Percentiles rank a stretch among this genome's conserved stretches.
Conservation (phyloP, 2,329 filamentous ascomycete genomes). For the Exserohilum turcica region DNA sequence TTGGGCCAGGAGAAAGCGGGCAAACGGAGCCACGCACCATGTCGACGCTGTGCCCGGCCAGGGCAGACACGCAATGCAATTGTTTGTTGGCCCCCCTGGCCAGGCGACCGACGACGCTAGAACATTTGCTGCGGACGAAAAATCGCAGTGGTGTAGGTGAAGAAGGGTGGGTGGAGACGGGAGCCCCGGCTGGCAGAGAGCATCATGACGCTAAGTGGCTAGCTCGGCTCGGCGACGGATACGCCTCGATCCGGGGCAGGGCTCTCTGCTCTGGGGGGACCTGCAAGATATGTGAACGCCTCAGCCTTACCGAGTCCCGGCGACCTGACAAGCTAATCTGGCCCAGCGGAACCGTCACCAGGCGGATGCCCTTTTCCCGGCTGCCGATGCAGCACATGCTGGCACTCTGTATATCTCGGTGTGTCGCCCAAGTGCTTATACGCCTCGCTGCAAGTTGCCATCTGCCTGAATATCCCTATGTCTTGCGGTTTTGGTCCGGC, state of each 20-base stretch:
- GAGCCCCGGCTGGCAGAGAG: not conserved
- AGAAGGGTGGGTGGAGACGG: slow-evolving; percentile 7
- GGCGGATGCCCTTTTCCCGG: not conserved
- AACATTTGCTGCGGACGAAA: slow-evolving; percentile 12
- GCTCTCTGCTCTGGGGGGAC: not conserved
- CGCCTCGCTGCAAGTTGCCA: not conserved
- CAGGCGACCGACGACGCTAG: not conserved
- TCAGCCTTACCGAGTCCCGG: slow-evolving; percentile 16
- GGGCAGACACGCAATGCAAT: not conserved
- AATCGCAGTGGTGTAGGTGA: slow-evolving; percentile 9
- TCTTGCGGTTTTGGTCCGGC: not conserved
- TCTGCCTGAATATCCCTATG: not conserved
- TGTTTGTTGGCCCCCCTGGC: not conserved
- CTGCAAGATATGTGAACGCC: not conserved
- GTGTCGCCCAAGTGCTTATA: not conserved
- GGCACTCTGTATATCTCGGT: not conserved
- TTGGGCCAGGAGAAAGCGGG: not conserved
- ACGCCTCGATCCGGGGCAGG: slow-evolving; percentile 4
- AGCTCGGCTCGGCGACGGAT: slow-evolving; percentile 11
- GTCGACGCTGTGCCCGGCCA: not conserved
- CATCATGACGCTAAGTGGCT: not conserved
- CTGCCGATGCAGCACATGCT: not conserved
- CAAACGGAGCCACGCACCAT: not conserved
- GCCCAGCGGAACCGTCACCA: not conserved
- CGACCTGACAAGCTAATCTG: slow-evolving; percentile 1